Conservation (phyloP, 2,329 filamentous ascomycete species). For the Aspergillus fischeri region DNA sequence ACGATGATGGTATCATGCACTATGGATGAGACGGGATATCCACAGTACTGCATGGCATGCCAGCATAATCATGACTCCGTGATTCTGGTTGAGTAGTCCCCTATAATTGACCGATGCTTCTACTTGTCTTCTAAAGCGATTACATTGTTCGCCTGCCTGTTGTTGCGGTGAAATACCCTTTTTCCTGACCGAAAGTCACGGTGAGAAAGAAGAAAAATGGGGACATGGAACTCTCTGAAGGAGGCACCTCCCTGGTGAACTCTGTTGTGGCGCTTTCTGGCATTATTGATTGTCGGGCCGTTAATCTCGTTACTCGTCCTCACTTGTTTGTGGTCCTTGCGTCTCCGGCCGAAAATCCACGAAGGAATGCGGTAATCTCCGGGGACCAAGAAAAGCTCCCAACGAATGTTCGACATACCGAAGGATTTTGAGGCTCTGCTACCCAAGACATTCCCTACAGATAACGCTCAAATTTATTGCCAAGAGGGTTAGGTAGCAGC, state of each 20-base stretch:
- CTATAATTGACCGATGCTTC: neutral
- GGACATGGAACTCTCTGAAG: neutral
- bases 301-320: neutral
- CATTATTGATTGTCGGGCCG: neutral
- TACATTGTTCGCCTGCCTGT: neutral
- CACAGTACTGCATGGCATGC: neutral
- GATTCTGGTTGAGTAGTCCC: neutral
- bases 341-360: neutral
- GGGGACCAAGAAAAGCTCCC: neutral
- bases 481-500: neutral
- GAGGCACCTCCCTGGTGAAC: neutral
- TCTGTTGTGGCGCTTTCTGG: neutral
- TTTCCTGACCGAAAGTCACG: neutral
- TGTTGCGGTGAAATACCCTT: neutral
- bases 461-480: neutral
- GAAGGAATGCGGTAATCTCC: neutral
- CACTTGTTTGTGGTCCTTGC: neutral
- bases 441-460: neutral
- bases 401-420: neutral
- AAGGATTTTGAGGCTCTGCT: neutral
- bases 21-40: neutral
- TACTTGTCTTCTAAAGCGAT: neutral
- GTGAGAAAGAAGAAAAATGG: neutral
- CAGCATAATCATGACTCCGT: neutral
- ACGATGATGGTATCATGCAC: neutral